Percentiles rank a stretch among this genome's conserved stretches.
Conservation (phyloP, 208 protist genomes). For the Acanthamoeba healyi region DNA sequence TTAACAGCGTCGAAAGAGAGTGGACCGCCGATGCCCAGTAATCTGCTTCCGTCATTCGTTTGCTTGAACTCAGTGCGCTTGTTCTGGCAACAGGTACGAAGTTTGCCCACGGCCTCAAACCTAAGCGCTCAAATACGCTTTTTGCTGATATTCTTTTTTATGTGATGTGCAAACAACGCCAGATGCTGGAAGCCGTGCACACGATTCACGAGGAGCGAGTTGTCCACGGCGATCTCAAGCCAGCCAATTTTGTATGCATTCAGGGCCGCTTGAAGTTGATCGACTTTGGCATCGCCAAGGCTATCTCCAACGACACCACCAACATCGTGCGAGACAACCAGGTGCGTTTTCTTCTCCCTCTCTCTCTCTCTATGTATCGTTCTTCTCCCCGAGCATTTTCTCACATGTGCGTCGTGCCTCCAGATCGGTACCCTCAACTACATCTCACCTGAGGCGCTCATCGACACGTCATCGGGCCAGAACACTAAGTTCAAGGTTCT, state of each 20-base stretch:
- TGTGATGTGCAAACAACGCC: too few species aligned
- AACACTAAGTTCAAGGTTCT: conserved; percentile 70
- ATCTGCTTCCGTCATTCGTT: conserved; percentile 49
- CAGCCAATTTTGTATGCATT: conserved; percentile 93
- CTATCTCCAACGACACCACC: conserved; percentile 89
- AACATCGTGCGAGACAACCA: conserved; percentile 88
- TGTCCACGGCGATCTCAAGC: conserved; percentile 93
- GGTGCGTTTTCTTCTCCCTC: conserved; percentile 4
- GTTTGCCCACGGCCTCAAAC: not conserved
- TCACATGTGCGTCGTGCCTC: not conserved
- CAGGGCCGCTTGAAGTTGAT: conserved; percentile 92
- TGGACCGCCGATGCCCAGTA: not conserved
- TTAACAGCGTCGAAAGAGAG: not conserved
- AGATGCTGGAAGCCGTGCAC: conserved; percentile 90
- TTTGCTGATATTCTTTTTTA: too few species aligned
- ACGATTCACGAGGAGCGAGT: conserved; percentile 91
- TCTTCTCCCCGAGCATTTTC: not conserved
- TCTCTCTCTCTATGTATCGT: not conserved
- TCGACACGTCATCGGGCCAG: not conserved
- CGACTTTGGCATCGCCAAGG: conserved; percentile 94
- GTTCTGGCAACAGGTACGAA: conserved; percentile 90
- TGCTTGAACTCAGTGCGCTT: conserved; percentile 88
- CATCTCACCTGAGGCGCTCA: conserved; percentile 90
- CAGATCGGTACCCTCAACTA: conserved; percentile 93
- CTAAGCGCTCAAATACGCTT: too few species aligned